Evolutionary conservation across 345 rosid species (phyloP), one percentile per base, ranked within the genome.

Genomic region (Euphorbia tirucalli): DNA sequence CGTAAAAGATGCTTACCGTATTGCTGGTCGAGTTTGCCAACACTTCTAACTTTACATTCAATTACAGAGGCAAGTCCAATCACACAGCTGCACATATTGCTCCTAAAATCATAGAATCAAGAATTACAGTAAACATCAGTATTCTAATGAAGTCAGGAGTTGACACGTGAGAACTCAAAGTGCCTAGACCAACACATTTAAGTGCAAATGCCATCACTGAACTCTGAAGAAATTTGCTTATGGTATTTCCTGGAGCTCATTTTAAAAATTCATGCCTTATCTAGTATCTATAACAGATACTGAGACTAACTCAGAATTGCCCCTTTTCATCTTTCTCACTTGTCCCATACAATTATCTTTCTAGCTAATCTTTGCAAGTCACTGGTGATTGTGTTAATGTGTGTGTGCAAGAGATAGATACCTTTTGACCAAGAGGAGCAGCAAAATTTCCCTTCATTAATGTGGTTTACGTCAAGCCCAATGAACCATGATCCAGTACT

Each of bases 401-500:
- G 52, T 46, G 19, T 41, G 13, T 41, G 22, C 4, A 28, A 50
- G 61, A 59, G 67, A 74, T 24, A 54, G 65, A 71, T 9, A 91
- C 94, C 97, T 81, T 89, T 78, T 64, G 87, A 83, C 97, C 91
- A 89, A 30, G 91, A 83, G 5, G 94, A 84, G 76, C 94, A 89
- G 74, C 94, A 91, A 75, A 91, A 79, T 79, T 89, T 91, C 32
- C 80, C 81, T 83, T 91, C 94, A 63, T 87, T 83, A 25, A 87
- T 57, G 77, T 91, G 86, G 18, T 75, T 69, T 69, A 79, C 86
- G 48, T 84, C 83, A 65, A 86, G 80, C 43, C 86, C 89, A 67
- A 86, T 87, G 70, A 89, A 91, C 97, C 97, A 89, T 31, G 97
- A 89, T 14, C 97, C 97, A 15, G 83, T 75, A 48, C 91, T 89